phyloP scores from a whole-genome alignment of 1,139 yeast genomes.

The Blastobotrys capitulatus region DNA sequence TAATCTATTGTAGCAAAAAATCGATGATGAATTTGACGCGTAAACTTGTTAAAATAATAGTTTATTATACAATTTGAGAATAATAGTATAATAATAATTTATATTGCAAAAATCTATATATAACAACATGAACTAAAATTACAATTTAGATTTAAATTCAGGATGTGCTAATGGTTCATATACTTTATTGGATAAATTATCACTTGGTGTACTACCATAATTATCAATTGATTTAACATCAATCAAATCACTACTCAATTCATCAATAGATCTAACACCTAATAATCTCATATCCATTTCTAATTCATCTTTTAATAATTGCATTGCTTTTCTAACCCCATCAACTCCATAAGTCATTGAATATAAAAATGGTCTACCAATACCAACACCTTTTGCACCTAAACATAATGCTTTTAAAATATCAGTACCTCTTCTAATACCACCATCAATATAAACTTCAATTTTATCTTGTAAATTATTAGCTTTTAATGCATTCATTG shows the following conservation, averaged over 20 bases:
- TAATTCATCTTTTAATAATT: slow-evolving; percentile 72
- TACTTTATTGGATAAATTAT: slow-evolving; percentile 39
- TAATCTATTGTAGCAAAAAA: too few relatives aligned
- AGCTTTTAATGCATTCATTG: slow-evolving; percentile 48
- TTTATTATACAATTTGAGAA: too few relatives aligned
- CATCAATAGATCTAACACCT: slow-evolving; percentile 64
- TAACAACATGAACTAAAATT: too few relatives aligned
- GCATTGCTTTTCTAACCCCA: slow-evolving; percentile 76
- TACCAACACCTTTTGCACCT: slow-evolving; percentile 75
- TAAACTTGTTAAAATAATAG: too few relatives aligned
- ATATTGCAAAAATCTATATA: too few relatives aligned
- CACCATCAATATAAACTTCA: slow-evolving; percentile 69
- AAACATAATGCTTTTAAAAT: slow-evolving; percentile 64
- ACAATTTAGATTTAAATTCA: slow-evolving; percentile 28
- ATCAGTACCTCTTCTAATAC: slow-evolving; percentile 70
- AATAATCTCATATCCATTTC: slow-evolving; percentile 83
- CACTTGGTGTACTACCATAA: slow-evolving; percentile 43
- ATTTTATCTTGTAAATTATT: slow-evolving; percentile 47
- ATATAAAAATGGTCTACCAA: slow-evolving; percentile 71
- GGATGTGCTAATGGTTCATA: slow-evolving; percentile 38
- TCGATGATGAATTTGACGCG: too few relatives aligned
- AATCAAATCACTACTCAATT: slow-evolving; percentile 51
- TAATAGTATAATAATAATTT: too few relatives aligned
- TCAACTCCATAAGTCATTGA: slow-evolving; percentile 74
- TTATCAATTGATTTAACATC: slow-evolving; percentile 40